Conservation (phyloP, 305 asterid genomes). For the Striga hermonthica region DNA sequence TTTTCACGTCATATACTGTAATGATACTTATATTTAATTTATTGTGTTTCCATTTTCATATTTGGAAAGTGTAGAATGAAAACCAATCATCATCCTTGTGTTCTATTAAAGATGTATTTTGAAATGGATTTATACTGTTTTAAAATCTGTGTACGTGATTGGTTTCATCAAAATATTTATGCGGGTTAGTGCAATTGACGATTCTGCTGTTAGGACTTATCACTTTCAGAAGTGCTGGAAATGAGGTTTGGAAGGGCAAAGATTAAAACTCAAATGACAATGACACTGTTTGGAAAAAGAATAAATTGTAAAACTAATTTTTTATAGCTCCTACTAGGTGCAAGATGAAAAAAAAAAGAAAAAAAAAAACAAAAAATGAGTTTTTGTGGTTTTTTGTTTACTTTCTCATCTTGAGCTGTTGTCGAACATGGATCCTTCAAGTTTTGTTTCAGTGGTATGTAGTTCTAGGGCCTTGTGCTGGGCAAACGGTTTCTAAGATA, state of each 20-base stretch:
- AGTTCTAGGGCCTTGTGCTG: neutral
- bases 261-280: neutral
- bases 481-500: neutral
- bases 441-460: neutral
- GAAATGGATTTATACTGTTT: too few species aligned
- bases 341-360: too few species aligned
- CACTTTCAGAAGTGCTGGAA: neutral
- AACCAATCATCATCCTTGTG: too few species aligned
- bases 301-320: neutral
- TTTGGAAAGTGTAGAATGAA: too few species aligned
- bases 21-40: too few species aligned
- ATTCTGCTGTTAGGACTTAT: conserved; percentile 2
- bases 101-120: too few species aligned
- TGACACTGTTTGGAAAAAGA: neutral
- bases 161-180: neutral
- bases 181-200: conserved; percentile 5
- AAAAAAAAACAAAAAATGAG: too few species aligned
- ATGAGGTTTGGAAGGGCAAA: neutral
- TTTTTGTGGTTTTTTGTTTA: neutral
- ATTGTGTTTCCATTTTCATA: too few species aligned
- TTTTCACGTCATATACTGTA: conserved; percentile 11
- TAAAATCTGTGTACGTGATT: too few species aligned
- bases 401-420: neutral
- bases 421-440: neutral
- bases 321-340: neutral